These are phyloP conservation scores for Rosa chinensis DNA, from an alignment of 306 rosid species.

Conservation along the genomic window DNA sequence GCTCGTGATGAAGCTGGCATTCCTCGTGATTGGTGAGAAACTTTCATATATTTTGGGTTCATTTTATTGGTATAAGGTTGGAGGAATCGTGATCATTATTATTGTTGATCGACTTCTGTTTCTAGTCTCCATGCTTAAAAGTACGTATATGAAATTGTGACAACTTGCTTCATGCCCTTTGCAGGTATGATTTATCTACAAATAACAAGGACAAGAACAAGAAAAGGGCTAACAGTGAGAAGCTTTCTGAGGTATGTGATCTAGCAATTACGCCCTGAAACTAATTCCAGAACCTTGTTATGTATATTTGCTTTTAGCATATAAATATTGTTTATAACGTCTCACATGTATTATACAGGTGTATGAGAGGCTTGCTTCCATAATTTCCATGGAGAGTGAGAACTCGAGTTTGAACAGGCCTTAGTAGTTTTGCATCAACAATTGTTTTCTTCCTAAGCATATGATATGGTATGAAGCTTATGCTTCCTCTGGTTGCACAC, in stretches of 20 bases:
- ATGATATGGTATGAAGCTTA: background rate
- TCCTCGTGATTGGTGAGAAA: constrained; percentile 88
- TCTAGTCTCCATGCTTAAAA: background rate
- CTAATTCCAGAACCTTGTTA: constrained; percentile 3
- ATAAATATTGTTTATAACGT: constrained; percentile 7
- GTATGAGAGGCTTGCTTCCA: constrained; percentile 67
- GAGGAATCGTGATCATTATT: background rate
- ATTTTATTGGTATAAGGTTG: constrained; percentile 2
- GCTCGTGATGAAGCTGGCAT: constrained; percentile 94
- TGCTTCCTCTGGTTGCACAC: background rate
- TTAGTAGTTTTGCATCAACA: background rate
- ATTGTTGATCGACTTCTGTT: background rate
- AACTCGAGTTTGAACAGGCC: constrained; percentile 55
- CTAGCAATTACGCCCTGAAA: background rate
- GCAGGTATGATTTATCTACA: constrained; percentile 62
- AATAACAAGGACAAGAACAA: constrained; percentile 36
- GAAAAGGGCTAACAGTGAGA: constrained; percentile 34
- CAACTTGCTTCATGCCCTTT: constrained; percentile 17
- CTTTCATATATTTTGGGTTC: background rate
- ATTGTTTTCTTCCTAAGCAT: background rate
- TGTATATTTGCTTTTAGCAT: constrained; percentile 10
- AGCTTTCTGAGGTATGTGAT: constrained; percentile 59
- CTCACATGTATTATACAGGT: constrained; percentile 46
- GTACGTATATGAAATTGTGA: background rate
- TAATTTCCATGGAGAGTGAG: constrained; percentile 84